These are phyloP conservation scores for Arachnomyces sp. DNA, from an alignment of 2,329 filamentous ascomycete genomes.

Conservation along the genomic window DNA sequence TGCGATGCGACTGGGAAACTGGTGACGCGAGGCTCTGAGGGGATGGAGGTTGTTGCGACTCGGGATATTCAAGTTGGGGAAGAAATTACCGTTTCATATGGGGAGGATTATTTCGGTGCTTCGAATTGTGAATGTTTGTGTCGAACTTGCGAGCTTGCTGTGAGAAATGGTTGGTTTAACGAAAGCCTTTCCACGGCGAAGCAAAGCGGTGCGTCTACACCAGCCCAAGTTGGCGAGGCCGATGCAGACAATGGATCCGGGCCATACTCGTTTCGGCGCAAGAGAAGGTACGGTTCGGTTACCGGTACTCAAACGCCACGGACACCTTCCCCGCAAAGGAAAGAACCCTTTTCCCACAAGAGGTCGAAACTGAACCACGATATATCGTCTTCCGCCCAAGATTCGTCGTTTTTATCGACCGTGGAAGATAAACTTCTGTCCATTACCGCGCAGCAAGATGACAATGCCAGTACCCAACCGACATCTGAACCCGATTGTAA, in stretches of 20 bases:
- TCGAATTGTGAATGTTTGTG: slow-evolving; percentile 94
- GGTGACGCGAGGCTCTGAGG: slow-evolving; percentile 71
- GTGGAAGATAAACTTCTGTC: too few species aligned
- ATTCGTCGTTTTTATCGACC: too few species aligned
- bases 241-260: slow-evolving; percentile 1
- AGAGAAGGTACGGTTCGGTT: slow-evolving; percentile 22
- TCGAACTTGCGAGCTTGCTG: slow-evolving; percentile 67
- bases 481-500: too few species aligned
- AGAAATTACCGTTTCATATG: slow-evolving; percentile 94
- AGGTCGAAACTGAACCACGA: slow-evolving; percentile 30
- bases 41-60: slow-evolving; percentile 82
- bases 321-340: slow-evolving; percentile 25
- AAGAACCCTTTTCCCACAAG: slow-evolving; percentile 25
- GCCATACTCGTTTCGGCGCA: slow-evolving; percentile 15
- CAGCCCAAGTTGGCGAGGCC: slow-evolving; percentile 20
- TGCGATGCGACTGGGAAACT: slow-evolving; percentile 86
- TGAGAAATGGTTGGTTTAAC: slow-evolving; percentile 68
- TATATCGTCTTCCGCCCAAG: slow-evolving; percentile 9
- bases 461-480: too few species aligned
- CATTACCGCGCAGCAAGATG: too few species aligned
- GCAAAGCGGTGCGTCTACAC: slow-evolving; percentile 27
- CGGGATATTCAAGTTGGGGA: slow-evolving; percentile 77
- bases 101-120: slow-evolving; percentile 90
- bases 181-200: slow-evolving; percentile 24
- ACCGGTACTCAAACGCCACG: slow-evolving; percentile 20